Base-by-base conservation (phyloP, 148 eudicot species). In the Cornus florida region DNA sequence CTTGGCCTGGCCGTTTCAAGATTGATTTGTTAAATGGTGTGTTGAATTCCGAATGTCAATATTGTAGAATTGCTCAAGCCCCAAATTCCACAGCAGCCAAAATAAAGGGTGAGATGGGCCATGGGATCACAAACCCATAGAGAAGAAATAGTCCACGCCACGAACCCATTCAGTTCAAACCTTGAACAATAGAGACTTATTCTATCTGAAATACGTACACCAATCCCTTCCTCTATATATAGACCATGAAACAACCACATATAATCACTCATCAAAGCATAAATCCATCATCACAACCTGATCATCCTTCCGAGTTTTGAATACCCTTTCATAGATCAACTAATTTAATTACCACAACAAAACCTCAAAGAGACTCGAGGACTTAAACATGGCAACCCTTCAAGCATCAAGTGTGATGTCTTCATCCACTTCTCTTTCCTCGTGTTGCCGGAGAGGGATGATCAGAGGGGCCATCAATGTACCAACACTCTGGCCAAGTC, bases 1-100 rank as follows among this genome's bases (percentile, higher is more conserved):
- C n/a, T n/a, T n/a, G n/a, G 59, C 24, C 66, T 28, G 28, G 28
- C 28, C 28, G 28, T 28, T 28, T 28, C 28, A 28, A 28, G 28
- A 62, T 17, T 62, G 9, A 62, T 8, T 8, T 82, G 46, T 19
- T 90, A 32, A 86, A 85, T 4, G 93, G 90, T 28, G 28, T 28
- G 28, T 28, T 28, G 28, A 28, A 28, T 28, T 28, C 28, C 28
- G 28, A 28, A 28, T 28, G 28, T 28, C 28, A 28, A 28, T 28
- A 28, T 28, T 28, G 28, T 28, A 28, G 28, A 28, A 28, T 28
- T 28, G 28, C 28, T 28, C 28, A 28, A 28, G 28, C 28, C 28
- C 28, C 28, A 28, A 28, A 64, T 83, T 4, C 12, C 39, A 3
- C 84, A 6, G 93, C 90, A 3, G 89, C 90, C 0, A 60, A 60